Evolutionary conservation across 2,329 filamentous ascomycete genomes (phyloP), one percentile per base, ranked within the genome.

Genomic region (Plectosphaerella sp.): DNA sequence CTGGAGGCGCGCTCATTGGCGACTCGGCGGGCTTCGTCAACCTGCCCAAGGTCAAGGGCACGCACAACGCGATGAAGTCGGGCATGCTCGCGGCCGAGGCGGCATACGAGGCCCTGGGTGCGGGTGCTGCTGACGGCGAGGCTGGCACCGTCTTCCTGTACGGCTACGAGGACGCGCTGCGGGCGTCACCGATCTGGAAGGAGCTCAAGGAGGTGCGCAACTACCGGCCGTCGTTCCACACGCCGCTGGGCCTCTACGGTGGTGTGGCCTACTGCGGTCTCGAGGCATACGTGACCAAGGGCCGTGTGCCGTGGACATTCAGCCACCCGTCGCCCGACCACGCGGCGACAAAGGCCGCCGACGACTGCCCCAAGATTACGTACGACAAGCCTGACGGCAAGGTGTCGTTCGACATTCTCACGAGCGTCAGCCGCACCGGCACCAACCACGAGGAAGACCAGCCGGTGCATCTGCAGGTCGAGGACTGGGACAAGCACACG

Each of bases 391-490:
- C 94, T 1, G 94, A 99, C 67, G 91, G 91, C 60, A 88, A 95
- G 73, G 86, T 99, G 67, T 90, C 85, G 58, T 99, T 99, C 66
- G 94, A 99, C 67, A 96, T 99, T 59, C 72, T 99, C 66, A 99
- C 94, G 2, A 95, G 89, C 63, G 94, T 99, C 14, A 95, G 88
- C 59, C 85, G 94, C 52, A 97, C 94, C 5, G 94, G 94, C 39
- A 99, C 94, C 33, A 97, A 97, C 73, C 94, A 99, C 72, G 94
- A 97, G 71, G 94, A 99, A 73, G 94, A 99, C 69, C 92, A 99
- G 73, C 94, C 94, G 0, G 91, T 96, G 48, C 94, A 99, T 71
- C 75, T 99, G 62, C 91, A 96, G 71, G 93, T 99, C 59, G 83
- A 88, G 70, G 91, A 99, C 71, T 97, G 91, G 91, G 91, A 97